A percentile compares a stretch with the other conserved stretches of the same genome.
phyloP scores from a whole-genome alignment of 495 filamentous ascomycete genomes.

The Aspergillus nidulans region DNA sequence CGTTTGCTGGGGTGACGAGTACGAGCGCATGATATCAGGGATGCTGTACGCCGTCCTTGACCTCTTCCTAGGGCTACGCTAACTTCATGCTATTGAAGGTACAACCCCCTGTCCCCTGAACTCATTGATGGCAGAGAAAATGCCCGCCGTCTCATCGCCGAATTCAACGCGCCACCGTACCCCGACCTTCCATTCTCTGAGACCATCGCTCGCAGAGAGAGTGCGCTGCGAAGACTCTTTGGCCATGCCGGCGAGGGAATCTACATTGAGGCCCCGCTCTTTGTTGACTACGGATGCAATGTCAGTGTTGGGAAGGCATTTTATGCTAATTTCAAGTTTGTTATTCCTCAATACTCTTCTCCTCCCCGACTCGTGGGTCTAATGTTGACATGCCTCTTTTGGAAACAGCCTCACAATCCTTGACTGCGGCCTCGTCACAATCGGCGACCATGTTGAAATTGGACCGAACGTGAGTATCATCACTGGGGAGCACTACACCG shows the following conservation, averaged over 20 bases:
- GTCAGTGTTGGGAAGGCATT: constrained; percentile 44
- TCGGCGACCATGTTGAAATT: constrained; percentile 71
- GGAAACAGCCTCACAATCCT: constrained; percentile 52
- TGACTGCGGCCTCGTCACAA: constrained; percentile 68
- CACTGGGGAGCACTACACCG: constrained; percentile 64
- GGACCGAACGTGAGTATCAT: constrained; percentile 69
- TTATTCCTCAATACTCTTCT: neutral
- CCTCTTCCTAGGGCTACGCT: neutral
- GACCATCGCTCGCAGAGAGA: constrained; percentile 27
- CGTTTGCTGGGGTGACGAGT: constrained; percentile 31
- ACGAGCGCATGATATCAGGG: constrained; percentile 50
- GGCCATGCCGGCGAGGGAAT: constrained; percentile 38
- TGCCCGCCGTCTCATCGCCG: neutral
- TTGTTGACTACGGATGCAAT: constrained; percentile 55
- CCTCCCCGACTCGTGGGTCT: neutral
- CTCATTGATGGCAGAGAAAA: constrained; percentile 27
- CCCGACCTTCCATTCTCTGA: constrained; percentile 36
- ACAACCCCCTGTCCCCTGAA: constrained; percentile 39
- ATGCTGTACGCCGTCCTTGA: constrained; percentile 38
- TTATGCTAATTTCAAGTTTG: constrained; percentile 50
- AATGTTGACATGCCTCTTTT: neutral
- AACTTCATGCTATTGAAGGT: constrained; percentile 19
- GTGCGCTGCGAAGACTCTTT: constrained; percentile 36
- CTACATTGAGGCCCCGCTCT: constrained; percentile 49
- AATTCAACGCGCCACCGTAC: constrained; percentile 28